A percentile compares a stretch with the other conserved stretches of the same genome.
Conservation (phyloP, 352 stramenopile genomes). For the Poterioochromonas sp. region DNA sequence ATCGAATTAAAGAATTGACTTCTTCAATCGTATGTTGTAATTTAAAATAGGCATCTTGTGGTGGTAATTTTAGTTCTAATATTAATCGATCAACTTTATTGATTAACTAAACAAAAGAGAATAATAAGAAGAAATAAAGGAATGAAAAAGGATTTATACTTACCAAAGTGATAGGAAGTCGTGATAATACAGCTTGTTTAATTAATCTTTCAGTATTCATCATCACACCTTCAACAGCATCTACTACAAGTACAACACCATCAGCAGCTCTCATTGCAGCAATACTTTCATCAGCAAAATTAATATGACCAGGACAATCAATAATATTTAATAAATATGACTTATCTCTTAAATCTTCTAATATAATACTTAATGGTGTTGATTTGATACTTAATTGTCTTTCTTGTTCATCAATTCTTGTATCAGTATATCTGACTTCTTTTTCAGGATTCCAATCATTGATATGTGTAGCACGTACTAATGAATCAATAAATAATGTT, state of each 20-base stretch:
- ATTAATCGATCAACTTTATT: conserved; percentile 98
- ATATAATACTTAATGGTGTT: conserved; percentile 83
- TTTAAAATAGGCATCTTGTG: conserved; percentile 95
- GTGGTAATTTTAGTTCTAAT: conserved; percentile 94
- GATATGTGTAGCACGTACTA: conserved; percentile 74
- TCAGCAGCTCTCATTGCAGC: conserved; percentile 83
- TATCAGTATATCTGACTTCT: conserved; percentile 85
- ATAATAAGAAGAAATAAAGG: background rate
- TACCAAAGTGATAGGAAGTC: conserved; percentile 74
- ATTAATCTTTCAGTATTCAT: conserved; percentile 92
- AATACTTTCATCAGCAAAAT: conserved; percentile 92
- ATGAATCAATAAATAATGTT: conserved; percentile 76
- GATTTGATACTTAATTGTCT: conserved; percentile 91
- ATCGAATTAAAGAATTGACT: conserved; percentile 77
- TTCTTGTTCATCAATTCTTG: conserved; percentile 89
- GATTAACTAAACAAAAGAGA: conserved; percentile 49
- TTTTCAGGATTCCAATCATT: conserved; percentile 45
- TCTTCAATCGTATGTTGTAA: conserved; percentile 90
- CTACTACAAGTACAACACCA: conserved; percentile 86
- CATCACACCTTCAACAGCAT: conserved; percentile 96
- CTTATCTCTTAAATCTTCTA: conserved; percentile 85
- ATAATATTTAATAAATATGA: conserved; percentile 89
- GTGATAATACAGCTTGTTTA: conserved; percentile 74
- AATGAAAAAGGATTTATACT: background rate
- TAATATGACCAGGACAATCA: conserved; percentile 91